phyloP scores from a whole-genome alignment of 2,329 filamentous ascomycete species.

The Microcyclospora tardicrescens region DNA sequence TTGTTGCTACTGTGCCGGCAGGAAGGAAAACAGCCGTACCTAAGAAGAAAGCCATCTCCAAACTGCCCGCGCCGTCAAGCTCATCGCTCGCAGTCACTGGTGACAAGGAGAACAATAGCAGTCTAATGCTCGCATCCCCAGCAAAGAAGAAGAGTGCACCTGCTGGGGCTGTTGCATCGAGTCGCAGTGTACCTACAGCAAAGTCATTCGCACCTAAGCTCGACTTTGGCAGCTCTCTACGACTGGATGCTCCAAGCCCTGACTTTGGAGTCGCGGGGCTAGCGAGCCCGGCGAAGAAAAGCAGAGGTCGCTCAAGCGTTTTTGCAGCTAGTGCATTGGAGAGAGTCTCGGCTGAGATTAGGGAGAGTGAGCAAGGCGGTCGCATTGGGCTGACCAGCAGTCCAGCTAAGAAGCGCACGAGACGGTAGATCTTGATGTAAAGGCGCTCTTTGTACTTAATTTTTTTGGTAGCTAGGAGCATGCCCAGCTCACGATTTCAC shows the following conservation, averaged over 20 bases:
- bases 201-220: constrained; percentile 14
- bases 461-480: too few relatives aligned
- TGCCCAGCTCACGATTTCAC: too few relatives aligned
- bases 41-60: not conserved
- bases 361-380: not conserved
- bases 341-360: not conserved
- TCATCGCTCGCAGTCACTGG: not conserved
- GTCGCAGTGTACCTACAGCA: not conserved
- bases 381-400: not conserved
- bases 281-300: constrained; percentile 21
- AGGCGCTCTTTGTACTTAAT: too few relatives aligned
- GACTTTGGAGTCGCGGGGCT: constrained; percentile 5
- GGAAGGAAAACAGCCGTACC: not conserved
- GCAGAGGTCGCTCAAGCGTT: constrained; percentile 13
- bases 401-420: not conserved
- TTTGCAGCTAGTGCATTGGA: not conserved
- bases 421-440: not conserved
- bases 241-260: not conserved
- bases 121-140: not conserved
- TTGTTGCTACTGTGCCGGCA: not conserved
- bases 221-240: constrained; percentile 8
- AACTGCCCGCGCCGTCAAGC: not conserved
- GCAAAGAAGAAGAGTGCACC: not conserved
- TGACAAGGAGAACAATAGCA: not conserved
- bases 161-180: not conserved